phyloP scores from a whole-genome alignment of 1,284 basidiomycete species.

The Lentinula novae-zelandiae region DNA sequence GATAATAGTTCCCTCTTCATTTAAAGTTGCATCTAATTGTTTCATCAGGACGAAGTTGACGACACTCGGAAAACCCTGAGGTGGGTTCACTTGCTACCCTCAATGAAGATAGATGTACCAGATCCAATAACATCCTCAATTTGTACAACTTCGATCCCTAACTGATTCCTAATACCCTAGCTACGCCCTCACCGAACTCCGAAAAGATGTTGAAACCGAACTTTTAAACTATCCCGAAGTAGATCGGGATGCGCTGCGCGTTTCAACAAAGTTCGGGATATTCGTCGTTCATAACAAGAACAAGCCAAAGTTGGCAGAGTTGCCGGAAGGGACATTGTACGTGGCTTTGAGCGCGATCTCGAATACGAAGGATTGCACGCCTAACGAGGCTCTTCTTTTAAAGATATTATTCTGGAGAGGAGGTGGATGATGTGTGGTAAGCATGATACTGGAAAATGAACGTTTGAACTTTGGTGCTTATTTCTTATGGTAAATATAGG shows the following conservation, averaged over 20 bases:
- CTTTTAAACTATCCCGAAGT: conserved; percentile 58
- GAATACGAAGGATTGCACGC: neutral
- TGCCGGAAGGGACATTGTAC: conserved; percentile 67
- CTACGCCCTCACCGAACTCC: conserved; percentile 84
- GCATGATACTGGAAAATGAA: conserved; percentile 17
- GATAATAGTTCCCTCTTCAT: neutral
- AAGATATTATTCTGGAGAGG: conserved; percentile 69
- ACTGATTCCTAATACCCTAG: conserved; percentile 32
- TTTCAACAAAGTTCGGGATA: conserved; percentile 74
- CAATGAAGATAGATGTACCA: too few relatives aligned
- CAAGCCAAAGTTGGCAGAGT: conserved; percentile 75
- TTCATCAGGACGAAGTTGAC: conserved; percentile 83
- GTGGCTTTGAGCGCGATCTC: conserved; percentile 22
- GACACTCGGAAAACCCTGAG: conserved; percentile 89
- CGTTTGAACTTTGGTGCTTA: neutral
- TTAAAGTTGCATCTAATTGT: neutral
- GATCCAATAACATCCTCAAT: neutral
- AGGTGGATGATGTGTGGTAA: conserved; percentile 64
- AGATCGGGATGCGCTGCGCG: conserved; percentile 66
- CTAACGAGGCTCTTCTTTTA: conserved; percentile 5
- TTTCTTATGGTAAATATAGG: conserved; percentile 40
- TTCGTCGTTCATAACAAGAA: conserved; percentile 97
- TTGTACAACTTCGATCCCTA: neutral
- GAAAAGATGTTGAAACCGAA: conserved; percentile 81
- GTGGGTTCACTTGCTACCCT: conserved; percentile 37